Conservation (phyloP, 2,329 filamentous ascomycete genomes). For the Paraconiothyrium brasiliense region DNA sequence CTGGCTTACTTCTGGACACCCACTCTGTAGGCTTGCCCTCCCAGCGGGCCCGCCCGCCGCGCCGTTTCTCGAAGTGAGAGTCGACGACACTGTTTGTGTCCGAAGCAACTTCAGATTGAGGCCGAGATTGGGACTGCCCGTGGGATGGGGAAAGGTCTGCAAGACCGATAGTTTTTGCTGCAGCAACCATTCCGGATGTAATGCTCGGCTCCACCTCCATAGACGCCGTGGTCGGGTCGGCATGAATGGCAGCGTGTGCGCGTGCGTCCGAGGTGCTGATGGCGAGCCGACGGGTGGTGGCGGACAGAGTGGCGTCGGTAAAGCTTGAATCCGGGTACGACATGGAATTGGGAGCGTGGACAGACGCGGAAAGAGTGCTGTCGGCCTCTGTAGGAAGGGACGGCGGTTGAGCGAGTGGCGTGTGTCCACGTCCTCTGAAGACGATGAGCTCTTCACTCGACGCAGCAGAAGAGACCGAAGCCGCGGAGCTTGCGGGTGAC, state of each 20-base stretch:
- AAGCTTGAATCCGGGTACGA: background rate
- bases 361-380: conserved; percentile 9
- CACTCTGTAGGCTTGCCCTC: conserved; percentile 40
- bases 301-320: background rate
- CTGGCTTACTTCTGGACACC: conserved; percentile 47
- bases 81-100: conserved; percentile 36
- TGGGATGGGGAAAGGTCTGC: background rate
- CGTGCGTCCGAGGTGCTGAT: conserved; percentile 16
- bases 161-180: background rate
- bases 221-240: background rate
- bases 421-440: conserved; percentile 43
- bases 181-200: background rate
- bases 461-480: conserved; percentile 23
- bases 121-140: background rate
- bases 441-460: conserved; percentile 78
- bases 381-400: conserved; percentile 2
- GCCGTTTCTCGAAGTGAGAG: conserved; percentile 35
- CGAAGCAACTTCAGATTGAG: conserved; percentile 26
- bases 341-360: conserved; percentile 10
- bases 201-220: background rate
- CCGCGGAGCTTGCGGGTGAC: conserved; percentile 42
- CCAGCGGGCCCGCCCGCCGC: conserved; percentile 41
- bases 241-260: background rate
- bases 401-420: conserved; percentile 10
- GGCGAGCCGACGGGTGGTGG: conserved; percentile 11